Evolutionary conservation across 1,284 basidiomycete species (phyloP), one percentile per base, ranked within the genome.

Genomic region (Lentinus polychrous): DNA sequence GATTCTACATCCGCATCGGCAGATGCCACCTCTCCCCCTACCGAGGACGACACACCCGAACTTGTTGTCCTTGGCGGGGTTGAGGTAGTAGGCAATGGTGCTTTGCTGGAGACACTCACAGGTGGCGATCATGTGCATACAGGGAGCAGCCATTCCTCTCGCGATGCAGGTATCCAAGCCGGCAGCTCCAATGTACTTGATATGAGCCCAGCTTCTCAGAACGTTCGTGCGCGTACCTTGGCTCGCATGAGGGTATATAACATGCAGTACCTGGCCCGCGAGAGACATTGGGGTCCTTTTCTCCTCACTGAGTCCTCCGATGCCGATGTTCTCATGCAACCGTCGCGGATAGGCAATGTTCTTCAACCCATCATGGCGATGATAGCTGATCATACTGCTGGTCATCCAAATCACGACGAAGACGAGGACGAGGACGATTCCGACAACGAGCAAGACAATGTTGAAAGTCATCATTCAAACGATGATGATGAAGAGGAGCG

Each of bases 231-330:
- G 10, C 50, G 46, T 6, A 33, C 48, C 5, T 7, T 36, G 49
- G 59, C 77, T 0, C 63, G 73, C 15, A 63, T 64, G 38, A 65
- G 65, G 23, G 73, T 73, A 4, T 78, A 78, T 53, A 66, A 74
- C 48, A 69, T 78, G 59, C 60, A 64, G 15, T 79, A 76, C 47
- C 64, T 76, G 15, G 61, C 60, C 12, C 57, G 58, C 1, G 63
- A 70, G 31, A 63, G 74, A 15, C 55, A 64, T n/a, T 78, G 69
- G 67, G 75, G 77, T 0, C 75, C 75, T 0, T 78, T 66, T 55
- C 64, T 73, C 2, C 60, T 60, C 1, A 52, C 65, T 8, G 50
- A 46, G 32, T 45, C 20, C n/a, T 32, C 15, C n/a, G 32, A 47
- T 14, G 31, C 39, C 31, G 34, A 27, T 20, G 27, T 14, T 17